Conservation (phyloP, 78 protist genomes). For the Dictyostelium intermedium region DNA sequence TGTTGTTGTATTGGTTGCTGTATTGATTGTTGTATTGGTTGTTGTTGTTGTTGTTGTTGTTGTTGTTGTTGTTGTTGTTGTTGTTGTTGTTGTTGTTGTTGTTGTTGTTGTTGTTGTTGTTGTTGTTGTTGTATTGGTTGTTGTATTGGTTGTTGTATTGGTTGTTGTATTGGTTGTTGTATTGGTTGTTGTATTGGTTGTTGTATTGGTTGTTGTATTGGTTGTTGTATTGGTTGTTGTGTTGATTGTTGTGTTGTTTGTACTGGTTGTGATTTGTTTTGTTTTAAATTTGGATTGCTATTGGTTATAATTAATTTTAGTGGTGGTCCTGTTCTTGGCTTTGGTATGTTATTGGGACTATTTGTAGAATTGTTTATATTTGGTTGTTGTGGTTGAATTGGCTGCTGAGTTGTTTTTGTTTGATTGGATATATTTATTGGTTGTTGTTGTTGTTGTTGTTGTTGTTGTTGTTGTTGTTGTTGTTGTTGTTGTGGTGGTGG, state of each 20-base stretch:
- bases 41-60: background rate
- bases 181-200: too few relatives aligned
- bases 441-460: slow-evolving; percentile 8
- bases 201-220: too few relatives aligned
- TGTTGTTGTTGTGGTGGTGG: background rate
- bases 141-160: background rate
- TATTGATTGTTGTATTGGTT: background rate
- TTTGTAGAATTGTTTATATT: background rate
- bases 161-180: too few relatives aligned
- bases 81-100: background rate
- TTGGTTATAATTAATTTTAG: background rate
- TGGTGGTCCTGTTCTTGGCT: background rate
- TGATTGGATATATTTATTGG: background rate
- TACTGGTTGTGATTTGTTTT: background rate
- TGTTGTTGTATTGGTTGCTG: background rate
- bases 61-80: background rate
- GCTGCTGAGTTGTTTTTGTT: background rate
- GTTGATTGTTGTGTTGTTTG: background rate
- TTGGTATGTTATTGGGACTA: background rate
- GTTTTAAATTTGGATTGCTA: background rate
- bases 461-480: slow-evolving; percentile 15
- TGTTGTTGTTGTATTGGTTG: background rate
- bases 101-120: background rate
- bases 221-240: background rate
- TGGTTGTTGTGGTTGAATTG: background rate